These are phyloP conservation scores for Besnoitia besnoiti DNA, from an alignment of 169 alveolate genomes.

Conservation along the genomic window DNA sequence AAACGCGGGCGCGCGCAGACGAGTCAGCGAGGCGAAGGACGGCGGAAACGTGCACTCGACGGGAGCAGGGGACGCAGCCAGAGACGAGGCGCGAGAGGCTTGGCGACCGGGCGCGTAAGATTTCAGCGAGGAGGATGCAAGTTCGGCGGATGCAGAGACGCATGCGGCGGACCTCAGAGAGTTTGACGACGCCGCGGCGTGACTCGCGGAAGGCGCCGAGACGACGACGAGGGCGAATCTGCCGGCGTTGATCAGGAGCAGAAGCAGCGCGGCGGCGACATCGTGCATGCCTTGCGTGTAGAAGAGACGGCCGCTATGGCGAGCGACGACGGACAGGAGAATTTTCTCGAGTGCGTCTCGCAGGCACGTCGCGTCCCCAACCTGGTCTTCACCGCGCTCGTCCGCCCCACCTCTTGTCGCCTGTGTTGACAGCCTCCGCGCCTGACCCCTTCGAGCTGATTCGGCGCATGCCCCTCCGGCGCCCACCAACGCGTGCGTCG, in stretches of 20 bases:
- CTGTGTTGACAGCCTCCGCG: neutral
- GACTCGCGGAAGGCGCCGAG: too few relatives aligned
- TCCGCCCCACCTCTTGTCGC: neutral
- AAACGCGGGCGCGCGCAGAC: neutral
- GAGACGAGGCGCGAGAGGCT: neutral
- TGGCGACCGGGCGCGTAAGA: neutral
- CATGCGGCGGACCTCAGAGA: too few relatives aligned
- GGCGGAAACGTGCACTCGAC: neutral
- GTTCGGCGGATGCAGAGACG: neutral
- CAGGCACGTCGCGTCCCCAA: neutral
- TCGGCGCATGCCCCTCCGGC: neutral
- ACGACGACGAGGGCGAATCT: neutral
- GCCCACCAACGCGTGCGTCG: too few relatives aligned
- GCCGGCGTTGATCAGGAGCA: slow-evolving; percentile 7
- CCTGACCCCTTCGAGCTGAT: neutral
- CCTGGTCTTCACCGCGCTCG: neutral
- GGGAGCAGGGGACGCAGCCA: neutral
- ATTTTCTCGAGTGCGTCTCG: neutral
- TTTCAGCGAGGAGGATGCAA: neutral
- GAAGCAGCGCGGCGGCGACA: slow-evolving; percentile 23
- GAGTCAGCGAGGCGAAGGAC: neutral
- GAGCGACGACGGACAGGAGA: neutral
- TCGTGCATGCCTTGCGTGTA: slow-evolving; percentile 44
- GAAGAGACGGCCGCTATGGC: slow-evolving; percentile 9
- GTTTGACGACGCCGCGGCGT: too few relatives aligned